These are phyloP conservation scores for Fusarium sp. DNA, from an alignment of 2,329 filamentous ascomycete species.

Conservation along the genomic window DNA sequence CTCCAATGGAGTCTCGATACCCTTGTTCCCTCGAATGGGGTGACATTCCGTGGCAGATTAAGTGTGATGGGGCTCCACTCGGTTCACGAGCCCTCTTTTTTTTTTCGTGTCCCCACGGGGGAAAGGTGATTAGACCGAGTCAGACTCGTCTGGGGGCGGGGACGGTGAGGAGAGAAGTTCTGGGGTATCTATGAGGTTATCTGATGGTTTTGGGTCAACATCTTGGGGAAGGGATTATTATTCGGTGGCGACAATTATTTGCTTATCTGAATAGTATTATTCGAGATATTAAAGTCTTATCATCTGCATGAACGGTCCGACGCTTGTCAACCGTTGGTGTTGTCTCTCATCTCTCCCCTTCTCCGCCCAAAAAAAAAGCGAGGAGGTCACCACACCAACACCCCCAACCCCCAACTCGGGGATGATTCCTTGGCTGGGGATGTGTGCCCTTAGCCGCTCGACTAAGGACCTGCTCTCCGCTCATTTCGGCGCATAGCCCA, in stretches of 20 bases:
- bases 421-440: not conserved
- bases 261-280: not conserved
- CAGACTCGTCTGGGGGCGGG: not conserved
- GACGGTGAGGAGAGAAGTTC: not conserved
- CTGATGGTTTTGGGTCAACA: not conserved
- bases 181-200: not conserved
- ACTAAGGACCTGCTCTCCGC: not conserved
- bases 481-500: slow-evolving; percentile 5
- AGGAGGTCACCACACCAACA: not conserved
- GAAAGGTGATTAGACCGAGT: not conserved
- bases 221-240: not conserved
- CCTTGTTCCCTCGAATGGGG: slow-evolving; percentile 2
- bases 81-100: not conserved
- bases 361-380: not conserved
- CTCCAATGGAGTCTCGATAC: not conserved
- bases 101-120: not conserved
- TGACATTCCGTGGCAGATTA: slow-evolving; percentile 2
- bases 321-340: not conserved
- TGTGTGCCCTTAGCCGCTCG: not conserved
- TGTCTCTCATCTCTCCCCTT: not conserved
- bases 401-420: slow-evolving; percentile 6
- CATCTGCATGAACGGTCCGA: not conserved
- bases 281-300: not conserved
- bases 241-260: not conserved
- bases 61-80: slow-evolving; percentile 1